Base-by-base conservation (phyloP, 106 monocot genomes). In the Hemerocallis citrina region DNA sequence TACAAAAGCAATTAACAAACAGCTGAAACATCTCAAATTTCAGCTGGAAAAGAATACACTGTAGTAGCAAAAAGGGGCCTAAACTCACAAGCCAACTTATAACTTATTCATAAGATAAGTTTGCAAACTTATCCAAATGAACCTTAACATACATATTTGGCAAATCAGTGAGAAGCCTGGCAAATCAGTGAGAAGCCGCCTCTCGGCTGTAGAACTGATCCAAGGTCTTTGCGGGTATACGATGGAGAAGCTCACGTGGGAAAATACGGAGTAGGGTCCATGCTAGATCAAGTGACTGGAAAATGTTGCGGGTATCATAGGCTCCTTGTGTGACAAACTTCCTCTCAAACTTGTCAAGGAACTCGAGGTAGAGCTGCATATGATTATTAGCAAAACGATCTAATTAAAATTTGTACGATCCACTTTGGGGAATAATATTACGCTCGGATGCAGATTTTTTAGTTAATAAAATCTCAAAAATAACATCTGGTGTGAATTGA, bases 181-280 rank as follows among this genome's bases (percentile, higher is more conserved):
- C 59, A 38, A 3, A 48, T 84, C 62, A 84, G 49, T 80, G 79
- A 9, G n/a, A n/a, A n/a, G 80, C 27, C 4, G 80, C 35, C 11
- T 83, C 88, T 50, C 82, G 74, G 78, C 77, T 83, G 65, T 94
- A 94, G 68, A 66, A 94, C 61, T 73, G 80, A 61, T 95, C 89
- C 65, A 95, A 64, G 27, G 94, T 95, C 65, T 95, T 95, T 15
- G 89, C 89, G 38, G 94, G 94, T 12, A 95, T 95, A 29, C 94
- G 89, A 29, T 95, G 94, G 41, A 95, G 83, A 52, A 95, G 94
- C 47, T 95, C 94, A 16, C 89, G 80, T 14, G 94, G 94, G 57
- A 89, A 95, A 35, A 95, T 95, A 24, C 94, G 89, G 16, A 95
- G 89, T 41, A 95, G 75, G 27, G 94, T 83, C 94, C 94, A 95